phyloP scores from a whole-genome alignment of 2,329 filamentous ascomycete genomes.

The Sarocladium kiliense region DNA sequence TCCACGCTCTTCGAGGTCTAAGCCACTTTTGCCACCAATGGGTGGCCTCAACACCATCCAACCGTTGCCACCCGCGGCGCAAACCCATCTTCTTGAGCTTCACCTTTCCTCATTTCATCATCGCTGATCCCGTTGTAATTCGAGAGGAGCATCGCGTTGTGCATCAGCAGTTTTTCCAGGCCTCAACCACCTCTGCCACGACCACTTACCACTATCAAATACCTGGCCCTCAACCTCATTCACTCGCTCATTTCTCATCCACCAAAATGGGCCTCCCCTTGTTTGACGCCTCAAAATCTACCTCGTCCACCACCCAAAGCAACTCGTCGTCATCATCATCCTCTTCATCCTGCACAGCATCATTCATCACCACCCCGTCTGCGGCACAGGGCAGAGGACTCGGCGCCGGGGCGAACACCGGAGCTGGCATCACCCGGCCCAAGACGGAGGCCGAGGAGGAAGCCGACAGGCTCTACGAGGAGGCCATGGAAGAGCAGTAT shows the following conservation, averaged over 20 bases:
- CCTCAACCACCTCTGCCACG: too few species aligned
- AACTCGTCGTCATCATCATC: constrained; percentile 9
- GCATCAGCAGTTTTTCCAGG: too few species aligned
- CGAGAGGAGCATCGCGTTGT: too few species aligned
- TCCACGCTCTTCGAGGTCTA: background rate
- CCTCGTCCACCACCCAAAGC: constrained; percentile 9
- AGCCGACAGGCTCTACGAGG: constrained; percentile 45
- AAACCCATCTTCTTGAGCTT: background rate
- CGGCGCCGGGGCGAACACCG: constrained; percentile 43
- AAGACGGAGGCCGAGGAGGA: constrained; percentile 46
- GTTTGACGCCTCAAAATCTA: constrained; percentile 10
- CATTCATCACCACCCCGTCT: constrained; percentile 13
- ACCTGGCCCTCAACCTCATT: too few species aligned
- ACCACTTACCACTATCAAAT: too few species aligned
- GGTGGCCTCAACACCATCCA: background rate
- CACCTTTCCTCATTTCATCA: background rate
- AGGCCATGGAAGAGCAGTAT: constrained; percentile 51
- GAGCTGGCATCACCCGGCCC: constrained; percentile 38
- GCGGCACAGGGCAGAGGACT: constrained; percentile 17
- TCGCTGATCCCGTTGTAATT: too few species aligned
- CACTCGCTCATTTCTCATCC: too few species aligned
- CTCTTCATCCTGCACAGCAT: background rate
- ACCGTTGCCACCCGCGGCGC: background rate
- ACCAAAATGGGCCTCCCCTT: constrained; percentile 24
- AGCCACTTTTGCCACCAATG: background rate